Percentiles rank a stretch among this genome's conserved stretches.
phyloP scores from a whole-genome alignment of 495 filamentous ascomycete genomes.

The Aspergillus leporis region DNA sequence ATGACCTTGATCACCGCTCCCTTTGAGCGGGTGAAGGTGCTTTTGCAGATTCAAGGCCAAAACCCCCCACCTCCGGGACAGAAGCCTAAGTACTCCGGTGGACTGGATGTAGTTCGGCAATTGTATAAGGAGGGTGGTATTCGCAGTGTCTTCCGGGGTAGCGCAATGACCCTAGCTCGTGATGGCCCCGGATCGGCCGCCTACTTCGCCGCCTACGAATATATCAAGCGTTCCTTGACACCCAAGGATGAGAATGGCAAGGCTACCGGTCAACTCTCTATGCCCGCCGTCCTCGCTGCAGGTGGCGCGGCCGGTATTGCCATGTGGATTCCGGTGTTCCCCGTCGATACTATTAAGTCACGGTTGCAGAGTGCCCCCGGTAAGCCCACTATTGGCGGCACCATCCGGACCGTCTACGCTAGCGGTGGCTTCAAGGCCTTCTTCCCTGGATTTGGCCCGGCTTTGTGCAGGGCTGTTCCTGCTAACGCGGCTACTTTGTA shows the following conservation, averaged over 20 bases:
- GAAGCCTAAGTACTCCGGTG: slow-evolving; percentile 90
- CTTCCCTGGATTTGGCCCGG: slow-evolving; percentile 95
- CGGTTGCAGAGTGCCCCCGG: slow-evolving; percentile 90
- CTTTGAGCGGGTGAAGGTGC: slow-evolving; percentile 98
- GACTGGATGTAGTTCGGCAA: slow-evolving; percentile 90
- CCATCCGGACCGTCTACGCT: slow-evolving; percentile 74
- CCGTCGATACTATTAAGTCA: slow-evolving; percentile 94
- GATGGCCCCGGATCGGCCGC: slow-evolving; percentile 91
- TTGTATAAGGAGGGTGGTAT: slow-evolving; percentile 90
- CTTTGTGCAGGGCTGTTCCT: slow-evolving; percentile 87
- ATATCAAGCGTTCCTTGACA: slow-evolving; percentile 84
- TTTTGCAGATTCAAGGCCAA: slow-evolving; percentile 96
- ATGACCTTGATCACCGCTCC: slow-evolving; percentile 98
- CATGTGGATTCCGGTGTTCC: slow-evolving; percentile 99
- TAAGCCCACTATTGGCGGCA: slow-evolving; percentile 77
- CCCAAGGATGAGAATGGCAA: slow-evolving; percentile 79
- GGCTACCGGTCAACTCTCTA: slow-evolving; percentile 65
- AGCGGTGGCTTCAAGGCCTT: slow-evolving; percentile 87
- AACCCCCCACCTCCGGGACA: slow-evolving; percentile 80
- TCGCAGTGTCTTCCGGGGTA: slow-evolving; percentile 87
- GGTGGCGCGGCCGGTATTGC: slow-evolving; percentile 91
- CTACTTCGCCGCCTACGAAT: slow-evolving; percentile 97
- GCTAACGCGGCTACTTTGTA: slow-evolving; percentile 82
- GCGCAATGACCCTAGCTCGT: slow-evolving; percentile 84
- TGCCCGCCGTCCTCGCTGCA: slow-evolving; percentile 80